Evolutionary conservation across 1,284 basidiomycete genomes (phyloP), one percentile per base, ranked within the genome.

Genomic region (Fistulinella cinereoalba): DNA sequence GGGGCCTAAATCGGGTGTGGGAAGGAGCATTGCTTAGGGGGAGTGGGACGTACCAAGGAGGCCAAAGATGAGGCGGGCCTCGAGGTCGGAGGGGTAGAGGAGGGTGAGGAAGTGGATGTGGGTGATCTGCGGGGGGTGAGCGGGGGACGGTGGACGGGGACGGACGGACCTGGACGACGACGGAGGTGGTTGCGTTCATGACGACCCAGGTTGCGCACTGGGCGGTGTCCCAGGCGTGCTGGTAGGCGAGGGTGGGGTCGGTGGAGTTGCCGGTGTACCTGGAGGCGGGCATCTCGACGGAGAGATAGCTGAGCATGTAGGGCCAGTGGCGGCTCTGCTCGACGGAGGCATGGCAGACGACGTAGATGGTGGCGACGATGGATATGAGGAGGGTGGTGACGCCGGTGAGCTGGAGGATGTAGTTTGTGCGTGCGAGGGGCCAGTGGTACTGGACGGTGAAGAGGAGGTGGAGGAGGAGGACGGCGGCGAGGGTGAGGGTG

Each of bases 71-170:
- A 99, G 80, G 19, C 87, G 76, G 4, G 83, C 85, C 70, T 99
- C 97, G 29, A 96, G 80, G n/a, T 79, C 74, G 5, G 97, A 98
- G 1, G 96, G 96, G 64, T 92, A 99, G 16, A 99, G 79, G 6
- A 99, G 79, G 3, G 96, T 97, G 46, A 99, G 76, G 69, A 98
- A 98, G 66, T 99, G 97, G 45, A 99, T 97, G 69, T 99, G 95
- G 0, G 96, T 97, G 50, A 93, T 87, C 91, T 97, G 63, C 9
- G 2, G 29, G 13, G 43, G 16, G 18, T 19, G 34, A 16, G 27
- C 27, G 39, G 49, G 31, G 41, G 22, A 8, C 28, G 37, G 32
- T 15, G 31, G n/a, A 2, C 11, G 1, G 15, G 4, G 27, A 25
- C 5, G 32, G 9, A 64, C 79, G 47, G 50, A 89, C 92, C 75